Conservation (phyloP, 1,284 basidiomycete species). For the Austroboletus niveus region DNA sequence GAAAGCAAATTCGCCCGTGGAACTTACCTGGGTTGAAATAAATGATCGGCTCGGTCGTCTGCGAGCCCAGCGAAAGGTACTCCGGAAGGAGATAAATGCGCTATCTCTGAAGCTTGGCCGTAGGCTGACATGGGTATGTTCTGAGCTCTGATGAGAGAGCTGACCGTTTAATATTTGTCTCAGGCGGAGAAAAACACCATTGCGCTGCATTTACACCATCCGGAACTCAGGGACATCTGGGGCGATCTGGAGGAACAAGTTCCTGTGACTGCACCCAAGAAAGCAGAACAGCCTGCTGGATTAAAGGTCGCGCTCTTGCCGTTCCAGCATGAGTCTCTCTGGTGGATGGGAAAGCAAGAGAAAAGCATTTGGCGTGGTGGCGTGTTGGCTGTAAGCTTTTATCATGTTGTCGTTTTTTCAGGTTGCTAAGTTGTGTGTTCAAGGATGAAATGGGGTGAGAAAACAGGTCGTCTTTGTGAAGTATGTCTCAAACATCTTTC, state of each 20-base stretch:
- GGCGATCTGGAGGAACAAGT: constrained; percentile 75
- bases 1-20: constrained; percentile 24
- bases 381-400: constrained; percentile 77
- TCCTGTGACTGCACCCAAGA: constrained; percentile 62
- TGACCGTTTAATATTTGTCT: not conserved
- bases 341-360: constrained; percentile 97
- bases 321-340: constrained; percentile 90
- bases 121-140: constrained; percentile 61
- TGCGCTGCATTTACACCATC: constrained; percentile 62
- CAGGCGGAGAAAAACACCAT: constrained; percentile 78
- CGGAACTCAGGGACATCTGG: constrained; percentile 87
- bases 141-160: not conserved
- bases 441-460: constrained; percentile 89
- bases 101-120: constrained; percentile 61
- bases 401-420: not conserved
- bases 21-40: constrained; percentile 6
- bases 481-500: constrained; percentile 8
- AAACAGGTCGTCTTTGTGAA: not conserved
- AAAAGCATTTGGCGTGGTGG: constrained; percentile 86
- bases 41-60: constrained; percentile 6
- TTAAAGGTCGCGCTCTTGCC: constrained; percentile 74
- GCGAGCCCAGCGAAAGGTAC: constrained; percentile 30
- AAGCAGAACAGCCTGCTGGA: constrained; percentile 77
- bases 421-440: constrained; percentile 5
- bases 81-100: constrained; percentile 48